phyloP scores from a whole-genome alignment of 345 rosid genomes.

The Boechera divaricarpa region DNA sequence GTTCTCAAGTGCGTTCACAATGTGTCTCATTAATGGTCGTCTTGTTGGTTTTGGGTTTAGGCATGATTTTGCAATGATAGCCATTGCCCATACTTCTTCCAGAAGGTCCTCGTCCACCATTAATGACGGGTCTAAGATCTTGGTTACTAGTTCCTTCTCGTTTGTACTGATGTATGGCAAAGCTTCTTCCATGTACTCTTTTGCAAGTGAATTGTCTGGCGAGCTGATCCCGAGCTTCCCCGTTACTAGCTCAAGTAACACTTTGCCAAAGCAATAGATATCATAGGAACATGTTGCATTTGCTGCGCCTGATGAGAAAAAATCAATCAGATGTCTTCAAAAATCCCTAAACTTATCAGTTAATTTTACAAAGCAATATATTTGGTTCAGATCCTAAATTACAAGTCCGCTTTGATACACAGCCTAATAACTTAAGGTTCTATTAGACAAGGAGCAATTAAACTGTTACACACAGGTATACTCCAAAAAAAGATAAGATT shows the following conservation, averaged over 20 bases:
- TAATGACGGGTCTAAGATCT: conserved; percentile 86
- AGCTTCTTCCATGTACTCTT: conserved; percentile 77
- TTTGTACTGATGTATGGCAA: conserved; percentile 78
- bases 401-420: background rate
- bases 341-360: background rate
- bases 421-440: background rate
- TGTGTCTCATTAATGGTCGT: conserved; percentile 93
- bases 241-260: conserved; percentile 90
- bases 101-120: conserved; percentile 90
- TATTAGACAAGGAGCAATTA: background rate
- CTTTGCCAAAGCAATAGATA: conserved; percentile 95
- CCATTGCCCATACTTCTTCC: conserved; percentile 99
- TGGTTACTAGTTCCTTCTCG: conserved; percentile 89
- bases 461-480: background rate
- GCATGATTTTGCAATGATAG: conserved; percentile 93
- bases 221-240: conserved; percentile 91
- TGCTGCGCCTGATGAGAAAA: conserved; percentile 52
- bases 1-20: conserved; percentile 91
- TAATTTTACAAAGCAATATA: background rate
- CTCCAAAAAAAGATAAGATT: background rate
- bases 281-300: conserved; percentile 79
- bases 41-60: conserved; percentile 89
- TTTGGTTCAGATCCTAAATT: background rate
- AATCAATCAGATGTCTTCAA: conserved; percentile 16
- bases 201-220: conserved; percentile 62